Evolutionary conservation across 345 rosid species (phyloP), one percentile per base, ranked within the genome.

Genomic region (Geranium rotundifolium): DNA sequence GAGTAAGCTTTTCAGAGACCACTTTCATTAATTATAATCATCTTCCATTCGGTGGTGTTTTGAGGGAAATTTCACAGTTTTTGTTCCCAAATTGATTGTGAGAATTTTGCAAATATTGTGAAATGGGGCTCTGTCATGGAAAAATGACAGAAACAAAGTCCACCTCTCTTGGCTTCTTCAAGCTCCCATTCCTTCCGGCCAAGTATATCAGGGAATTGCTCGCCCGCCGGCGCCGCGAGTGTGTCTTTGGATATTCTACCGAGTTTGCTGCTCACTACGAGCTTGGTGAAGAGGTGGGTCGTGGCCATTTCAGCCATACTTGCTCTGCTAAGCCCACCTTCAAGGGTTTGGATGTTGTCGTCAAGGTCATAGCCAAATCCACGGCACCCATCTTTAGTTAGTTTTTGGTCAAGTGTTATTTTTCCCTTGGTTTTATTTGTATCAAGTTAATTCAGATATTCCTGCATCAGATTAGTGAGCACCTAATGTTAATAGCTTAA

Each of bases 181-280:
- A 82, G 87, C 86, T 95, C 20, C 96, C 98, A 17, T 91, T 91
- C 66, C 98, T 96, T 12, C 98, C 98, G 8, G 96, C 98, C 12
- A 91, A 91, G 77, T 96, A 91, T 69, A 91, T 91, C 64, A 79
- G 85, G 4, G 88, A 96, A 54, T 69, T 89, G 69, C 86, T 91
- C 17, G 96, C 90, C 1, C 79, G 93, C 57, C 82, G 98, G 65
- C 88, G 87, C 57, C 96, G 59, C 59, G 98, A 88, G 72, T 72
- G 75, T 67, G 93, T 71, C 61, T 91, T 91, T n/a, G 98, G 98
- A 9, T 91, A 72, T 61, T 85, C 88, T 0, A 86, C 85, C 76
- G 88, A 85, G 54, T 86, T 91, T 62, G 23, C 19, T 29, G 73
- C 81, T 17, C 82, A 84, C 54, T 91, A 85, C 57, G 96, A 91